These are phyloP conservation scores for Fusarium cyanostomum DNA, from an alignment of 2,329 filamentous ascomycete species.

Conservation along the genomic window DNA sequence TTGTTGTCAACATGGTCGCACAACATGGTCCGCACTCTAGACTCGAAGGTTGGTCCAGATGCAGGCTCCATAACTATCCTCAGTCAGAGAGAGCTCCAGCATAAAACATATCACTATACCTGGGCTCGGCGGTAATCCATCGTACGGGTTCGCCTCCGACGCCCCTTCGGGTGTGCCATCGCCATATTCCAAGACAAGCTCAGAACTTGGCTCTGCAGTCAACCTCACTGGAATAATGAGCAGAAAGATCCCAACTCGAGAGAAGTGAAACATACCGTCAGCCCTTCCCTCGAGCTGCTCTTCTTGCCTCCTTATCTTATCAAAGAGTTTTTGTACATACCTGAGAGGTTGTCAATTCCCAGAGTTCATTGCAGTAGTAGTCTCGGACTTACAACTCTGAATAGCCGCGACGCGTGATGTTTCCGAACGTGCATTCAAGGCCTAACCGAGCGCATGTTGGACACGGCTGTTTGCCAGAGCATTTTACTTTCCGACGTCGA, in stretches of 20 bases:
- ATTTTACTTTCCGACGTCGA: conserved; percentile 44
- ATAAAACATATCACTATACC: background rate
- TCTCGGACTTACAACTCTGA: conserved; percentile 32
- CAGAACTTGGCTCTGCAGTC: background rate
- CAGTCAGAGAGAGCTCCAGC: background rate
- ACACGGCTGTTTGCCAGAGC: conserved; percentile 42
- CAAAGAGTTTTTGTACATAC: conserved; percentile 34
- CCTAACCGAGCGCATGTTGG: conserved; percentile 37
- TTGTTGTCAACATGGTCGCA: conserved; percentile 26
- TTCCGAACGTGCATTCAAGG: conserved; percentile 39
- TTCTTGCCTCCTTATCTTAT: conserved; percentile 33
- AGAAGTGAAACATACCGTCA: background rate
- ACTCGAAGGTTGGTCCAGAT: conserved; percentile 37
- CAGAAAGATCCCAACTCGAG: background rate
- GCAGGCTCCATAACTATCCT: conserved; percentile 21
- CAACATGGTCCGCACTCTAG: conserved; percentile 34
- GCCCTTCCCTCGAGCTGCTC: conserved; percentile 3
- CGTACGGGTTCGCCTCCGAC: background rate
- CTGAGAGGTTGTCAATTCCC: conserved; percentile 6
- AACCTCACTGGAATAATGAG: background rate
- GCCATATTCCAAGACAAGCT: background rate
- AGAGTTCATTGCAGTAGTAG: background rate
- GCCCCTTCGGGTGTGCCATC: background rate
- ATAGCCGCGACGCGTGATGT: conserved; percentile 30
- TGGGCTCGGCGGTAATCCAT: conserved; percentile 4